A percentile compares a stretch with the other conserved stretches of the same genome.
Evolutionary conservation across 2,329 filamentous ascomycete species (phyloP).

Genomic region (Raffaelea albimanens): DNA sequence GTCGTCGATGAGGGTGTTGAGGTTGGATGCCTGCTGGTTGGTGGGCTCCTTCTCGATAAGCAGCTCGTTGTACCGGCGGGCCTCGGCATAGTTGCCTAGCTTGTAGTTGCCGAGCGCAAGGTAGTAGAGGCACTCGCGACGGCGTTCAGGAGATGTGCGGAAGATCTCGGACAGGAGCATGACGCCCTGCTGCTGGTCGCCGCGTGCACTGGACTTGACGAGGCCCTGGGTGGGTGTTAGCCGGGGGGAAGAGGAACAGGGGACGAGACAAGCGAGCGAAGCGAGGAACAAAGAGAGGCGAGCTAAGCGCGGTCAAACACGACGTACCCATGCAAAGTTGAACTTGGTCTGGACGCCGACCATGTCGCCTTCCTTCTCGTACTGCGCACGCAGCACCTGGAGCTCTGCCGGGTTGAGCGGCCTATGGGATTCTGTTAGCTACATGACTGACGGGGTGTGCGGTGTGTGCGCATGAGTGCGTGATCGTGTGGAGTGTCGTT

Average conservation of each 20-base stretch:
- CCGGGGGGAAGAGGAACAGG: neutral
- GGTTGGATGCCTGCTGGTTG: slow-evolving; percentile 82
- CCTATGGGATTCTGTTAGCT: slow-evolving; percentile 31
- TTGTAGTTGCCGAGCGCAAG: slow-evolving; percentile 96
- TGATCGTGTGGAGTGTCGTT: too few relatives aligned
- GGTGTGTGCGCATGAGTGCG: too few relatives aligned
- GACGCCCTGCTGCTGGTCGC: slow-evolving; percentile 89
- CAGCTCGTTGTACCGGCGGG: slow-evolving; percentile 86
- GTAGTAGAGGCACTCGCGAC: slow-evolving; percentile 97
- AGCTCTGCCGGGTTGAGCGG: slow-evolving; percentile 88
- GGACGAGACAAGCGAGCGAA: neutral
- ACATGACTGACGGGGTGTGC: too few relatives aligned
- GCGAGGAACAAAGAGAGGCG: too few relatives aligned
- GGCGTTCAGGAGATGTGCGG: slow-evolving; percentile 81
- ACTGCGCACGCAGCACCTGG: slow-evolving; percentile 84
- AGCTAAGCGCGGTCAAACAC: neutral
- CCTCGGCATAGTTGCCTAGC: slow-evolving; percentile 93
- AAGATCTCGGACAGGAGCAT: slow-evolving; percentile 94
- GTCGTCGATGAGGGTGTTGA: slow-evolving; percentile 85
- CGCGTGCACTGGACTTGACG: slow-evolving; percentile 79
- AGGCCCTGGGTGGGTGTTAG: slow-evolving; percentile 55
- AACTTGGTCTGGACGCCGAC: slow-evolving; percentile 98
- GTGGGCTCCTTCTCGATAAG: slow-evolving; percentile 82
- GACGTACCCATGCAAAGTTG: slow-evolving; percentile 92
- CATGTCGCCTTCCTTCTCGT: slow-evolving; percentile 95